Conservation (phyloP, 1,284 basidiomycete species). For the Leccinum pallidistipes region DNA sequence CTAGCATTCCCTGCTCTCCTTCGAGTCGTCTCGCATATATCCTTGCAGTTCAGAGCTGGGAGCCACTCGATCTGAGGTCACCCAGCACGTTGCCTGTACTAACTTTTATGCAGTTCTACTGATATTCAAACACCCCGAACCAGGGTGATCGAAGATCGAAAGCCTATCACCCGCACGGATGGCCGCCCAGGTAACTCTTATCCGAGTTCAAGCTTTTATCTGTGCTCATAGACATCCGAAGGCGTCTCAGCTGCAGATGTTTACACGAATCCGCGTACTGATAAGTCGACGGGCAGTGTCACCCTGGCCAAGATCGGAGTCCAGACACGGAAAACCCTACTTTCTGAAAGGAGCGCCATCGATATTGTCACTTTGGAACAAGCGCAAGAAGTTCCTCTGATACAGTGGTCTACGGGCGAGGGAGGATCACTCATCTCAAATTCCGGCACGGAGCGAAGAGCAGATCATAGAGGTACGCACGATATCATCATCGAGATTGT, state of each 20-base stretch:
- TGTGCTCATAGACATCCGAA: slow-evolving; percentile 2
- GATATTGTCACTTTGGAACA: not conserved
- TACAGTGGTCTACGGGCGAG: no score
- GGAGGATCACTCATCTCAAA: not conserved
- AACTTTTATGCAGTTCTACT: not conserved
- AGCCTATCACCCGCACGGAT: not conserved
- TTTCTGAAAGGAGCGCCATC: not conserved
- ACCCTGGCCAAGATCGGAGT: not conserved
- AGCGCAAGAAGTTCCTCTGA: not conserved
- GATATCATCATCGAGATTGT: not conserved
- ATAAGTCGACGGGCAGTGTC: not conserved
- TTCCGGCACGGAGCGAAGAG: not conserved
- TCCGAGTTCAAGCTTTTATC: not conserved
- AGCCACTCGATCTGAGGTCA: slow-evolving; percentile 55
- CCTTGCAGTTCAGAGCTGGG: slow-evolving; percentile 95
- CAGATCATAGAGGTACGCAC: not conserved
- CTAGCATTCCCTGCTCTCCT: slow-evolving; percentile 83
- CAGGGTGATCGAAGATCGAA: not conserved
- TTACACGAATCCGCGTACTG: not conserved
- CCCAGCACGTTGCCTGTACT: not conserved
- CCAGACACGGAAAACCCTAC: not conserved
- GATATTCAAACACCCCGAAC: not conserved
- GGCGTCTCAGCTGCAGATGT: not conserved
- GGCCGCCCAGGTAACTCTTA: not conserved
- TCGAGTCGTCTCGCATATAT: slow-evolving; percentile 88